These are phyloP conservation scores for Monilinia aucupariae DNA, from an alignment of 2,329 filamentous ascomycete species.

Conservation along the genomic window DNA sequence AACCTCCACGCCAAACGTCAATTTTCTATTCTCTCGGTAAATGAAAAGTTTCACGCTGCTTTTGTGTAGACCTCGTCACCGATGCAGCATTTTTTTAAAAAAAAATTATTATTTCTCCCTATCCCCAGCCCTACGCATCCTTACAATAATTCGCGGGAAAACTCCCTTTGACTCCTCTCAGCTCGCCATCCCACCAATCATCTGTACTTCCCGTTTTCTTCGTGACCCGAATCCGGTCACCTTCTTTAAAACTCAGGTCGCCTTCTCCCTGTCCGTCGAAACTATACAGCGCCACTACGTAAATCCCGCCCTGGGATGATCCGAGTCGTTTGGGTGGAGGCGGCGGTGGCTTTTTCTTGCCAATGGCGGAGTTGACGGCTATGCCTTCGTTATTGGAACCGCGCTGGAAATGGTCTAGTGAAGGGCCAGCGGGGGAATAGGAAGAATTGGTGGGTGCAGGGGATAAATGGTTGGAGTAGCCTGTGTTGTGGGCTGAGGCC, in stretches of 20 bases:
- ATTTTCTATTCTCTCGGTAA: background rate
- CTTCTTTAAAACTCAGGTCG: constrained; percentile 70
- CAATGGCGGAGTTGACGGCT: constrained; percentile 40
- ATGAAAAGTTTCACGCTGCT: background rate
- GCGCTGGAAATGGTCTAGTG: constrained; percentile 33
- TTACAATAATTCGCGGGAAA: constrained; percentile 84
- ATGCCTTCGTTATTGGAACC: constrained; percentile 23
- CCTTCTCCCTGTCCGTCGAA: constrained; percentile 65
- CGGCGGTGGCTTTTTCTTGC: constrained; percentile 71
- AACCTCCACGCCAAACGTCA: too few relatives aligned
- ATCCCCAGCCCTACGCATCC: constrained; percentile 19
- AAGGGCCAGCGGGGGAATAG: constrained; percentile 30
- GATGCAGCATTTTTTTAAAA: background rate
- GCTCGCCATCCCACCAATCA: constrained; percentile 84
- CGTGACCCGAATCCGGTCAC: constrained; percentile 69
- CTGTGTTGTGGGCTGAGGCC: constrained; percentile 23
- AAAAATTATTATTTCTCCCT: too few relatives aligned
- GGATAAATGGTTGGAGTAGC: constrained; percentile 29
- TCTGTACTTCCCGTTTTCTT: constrained; percentile 75
- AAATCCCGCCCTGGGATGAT: constrained; percentile 40
- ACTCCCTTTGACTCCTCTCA: constrained; percentile 60
- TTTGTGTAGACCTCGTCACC: too few relatives aligned
- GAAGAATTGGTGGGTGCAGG: constrained; percentile 29
- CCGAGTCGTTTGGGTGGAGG: constrained; percentile 56
- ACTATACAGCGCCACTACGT: constrained; percentile 65